These are phyloP conservation scores for Mycotypha africana DNA, from an alignment of 371 early-diverging fungal species.

Conservation along the genomic window DNA sequence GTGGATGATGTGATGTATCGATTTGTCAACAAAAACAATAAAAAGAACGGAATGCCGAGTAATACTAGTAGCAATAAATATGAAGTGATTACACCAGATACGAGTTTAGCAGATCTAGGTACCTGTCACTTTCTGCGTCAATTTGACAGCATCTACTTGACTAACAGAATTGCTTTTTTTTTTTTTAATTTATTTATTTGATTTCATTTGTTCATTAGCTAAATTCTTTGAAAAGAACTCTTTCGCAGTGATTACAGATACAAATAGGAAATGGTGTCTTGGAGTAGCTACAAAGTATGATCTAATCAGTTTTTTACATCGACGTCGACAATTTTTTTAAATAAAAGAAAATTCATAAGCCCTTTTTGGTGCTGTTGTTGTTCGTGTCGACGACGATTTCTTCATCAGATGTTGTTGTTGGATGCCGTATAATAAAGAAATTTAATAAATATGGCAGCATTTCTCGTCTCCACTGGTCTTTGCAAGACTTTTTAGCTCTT, in stretches of 20 bases:
- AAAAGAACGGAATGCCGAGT: conserved; percentile 13
- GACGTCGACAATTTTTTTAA: conserved; percentile 43
- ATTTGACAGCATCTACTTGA: no score
- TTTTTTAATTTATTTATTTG: no score
- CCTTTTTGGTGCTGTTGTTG: no score
- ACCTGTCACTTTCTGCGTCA: not conserved
- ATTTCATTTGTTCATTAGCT: no score
- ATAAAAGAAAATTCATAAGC: no score
- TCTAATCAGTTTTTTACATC: conserved; percentile 60
- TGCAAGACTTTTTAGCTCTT: conserved; percentile 37
- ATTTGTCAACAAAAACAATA: no score
- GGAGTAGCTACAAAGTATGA: conserved; percentile 84
- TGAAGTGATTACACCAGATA: conserved; percentile 75
- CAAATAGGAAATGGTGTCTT: conserved; percentile 74
- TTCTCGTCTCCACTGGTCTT: conserved; percentile 46
- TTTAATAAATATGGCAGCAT: conserved; percentile 15
- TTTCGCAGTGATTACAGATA: conserved; percentile 81
- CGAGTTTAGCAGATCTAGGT: conserved; percentile 74
- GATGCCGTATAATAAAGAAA: not conserved
- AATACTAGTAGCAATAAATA: conserved; percentile 32
- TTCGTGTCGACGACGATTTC: no score
- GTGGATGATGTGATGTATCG: conserved; percentile 63
- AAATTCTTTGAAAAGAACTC: conserved; percentile 73
- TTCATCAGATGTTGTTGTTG: no score
- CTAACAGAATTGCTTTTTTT: no score